Percentiles rank a stretch among this genome's conserved stretches.
Evolutionary conservation across 208 protist genomes (phyloP).

Genomic region (Strigomonas culicis): DNA sequence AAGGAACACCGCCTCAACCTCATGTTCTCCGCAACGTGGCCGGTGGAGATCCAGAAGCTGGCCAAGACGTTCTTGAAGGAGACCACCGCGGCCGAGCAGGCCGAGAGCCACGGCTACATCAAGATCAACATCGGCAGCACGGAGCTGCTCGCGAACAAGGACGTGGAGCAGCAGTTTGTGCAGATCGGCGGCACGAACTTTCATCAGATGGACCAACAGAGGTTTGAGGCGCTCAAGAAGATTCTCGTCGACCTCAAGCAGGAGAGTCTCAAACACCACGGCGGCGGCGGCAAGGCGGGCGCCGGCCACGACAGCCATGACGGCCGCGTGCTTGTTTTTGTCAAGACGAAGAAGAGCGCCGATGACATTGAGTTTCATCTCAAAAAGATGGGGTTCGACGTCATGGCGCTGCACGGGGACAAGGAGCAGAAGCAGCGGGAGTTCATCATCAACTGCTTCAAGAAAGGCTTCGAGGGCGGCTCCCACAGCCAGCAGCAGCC

Average conservation of each 20-base stretch:
- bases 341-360: conserved; percentile 86
- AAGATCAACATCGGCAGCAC: conserved; percentile 92
- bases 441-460: conserved; percentile 92
- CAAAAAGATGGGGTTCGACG: conserved; percentile 66
- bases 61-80: conserved; percentile 87
- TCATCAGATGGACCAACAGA: conserved; percentile 32
- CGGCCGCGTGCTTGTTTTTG: conserved; percentile 91
- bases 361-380: conserved; percentile 88
- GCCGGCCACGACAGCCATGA: conserved; percentile 41
- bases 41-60: conserved; percentile 94
- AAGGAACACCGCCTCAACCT: conserved; percentile 93
- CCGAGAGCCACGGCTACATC: conserved; percentile 36
- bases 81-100: no score
- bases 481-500: neutral
- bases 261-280: conserved; percentile 2
- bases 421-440: conserved; percentile 93
- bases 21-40: conserved; percentile 99
- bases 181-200: conserved; percentile 37
- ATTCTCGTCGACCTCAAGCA: conserved; percentile 33
- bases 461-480: conserved; percentile 19
- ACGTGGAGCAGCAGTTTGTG: conserved; percentile 87
- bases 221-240: conserved; percentile 77
- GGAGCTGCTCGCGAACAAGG: conserved; percentile 89
- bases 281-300: neutral
- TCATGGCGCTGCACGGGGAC: conserved; percentile 92